phyloP scores from a whole-genome alignment of 352 stramenopile species.

The Phytophthora pseudosyringae region DNA sequence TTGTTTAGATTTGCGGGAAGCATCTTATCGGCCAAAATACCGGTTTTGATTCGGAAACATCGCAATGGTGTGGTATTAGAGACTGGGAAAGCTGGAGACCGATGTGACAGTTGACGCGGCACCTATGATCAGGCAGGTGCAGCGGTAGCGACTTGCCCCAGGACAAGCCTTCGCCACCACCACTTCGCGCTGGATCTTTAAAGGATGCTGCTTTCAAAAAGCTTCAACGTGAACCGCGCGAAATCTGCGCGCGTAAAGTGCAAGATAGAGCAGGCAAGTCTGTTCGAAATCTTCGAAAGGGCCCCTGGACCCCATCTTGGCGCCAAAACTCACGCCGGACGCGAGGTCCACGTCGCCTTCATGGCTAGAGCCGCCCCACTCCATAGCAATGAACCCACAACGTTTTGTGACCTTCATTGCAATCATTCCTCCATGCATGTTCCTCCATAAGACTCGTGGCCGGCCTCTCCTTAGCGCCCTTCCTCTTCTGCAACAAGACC shows the following conservation, averaged over 20 bases:
- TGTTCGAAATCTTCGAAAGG: constrained; percentile 8
- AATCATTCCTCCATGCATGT: constrained; percentile 6
- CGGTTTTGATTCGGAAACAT: too few species aligned
- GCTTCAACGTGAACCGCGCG: constrained; percentile 3
- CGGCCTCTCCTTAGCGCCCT: neutral
- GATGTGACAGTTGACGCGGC: too few species aligned
- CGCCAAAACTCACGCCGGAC: constrained; percentile 1
- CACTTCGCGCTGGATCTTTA: too few species aligned
- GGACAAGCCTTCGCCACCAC: too few species aligned
- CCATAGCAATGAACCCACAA: neutral
- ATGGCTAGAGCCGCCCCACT: neutral
- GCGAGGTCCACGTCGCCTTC: neutral
- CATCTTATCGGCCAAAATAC: too few species aligned
- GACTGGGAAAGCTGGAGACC: too few species aligned
- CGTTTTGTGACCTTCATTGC: neutral
- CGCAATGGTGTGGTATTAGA: too few species aligned
- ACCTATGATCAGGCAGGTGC: too few species aligned
- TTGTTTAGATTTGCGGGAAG: too few species aligned
- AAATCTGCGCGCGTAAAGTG: constrained; percentile 3
- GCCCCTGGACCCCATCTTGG: neutral
- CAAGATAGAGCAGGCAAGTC: neutral
- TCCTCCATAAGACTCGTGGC: neutral
- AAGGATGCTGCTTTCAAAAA: neutral
- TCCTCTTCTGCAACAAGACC: neutral
- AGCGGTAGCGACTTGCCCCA: too few species aligned